These are phyloP conservation scores for Trichoderma erinaceum DNA, from an alignment of 495 filamentous ascomycete genomes.

Conservation along the genomic window DNA sequence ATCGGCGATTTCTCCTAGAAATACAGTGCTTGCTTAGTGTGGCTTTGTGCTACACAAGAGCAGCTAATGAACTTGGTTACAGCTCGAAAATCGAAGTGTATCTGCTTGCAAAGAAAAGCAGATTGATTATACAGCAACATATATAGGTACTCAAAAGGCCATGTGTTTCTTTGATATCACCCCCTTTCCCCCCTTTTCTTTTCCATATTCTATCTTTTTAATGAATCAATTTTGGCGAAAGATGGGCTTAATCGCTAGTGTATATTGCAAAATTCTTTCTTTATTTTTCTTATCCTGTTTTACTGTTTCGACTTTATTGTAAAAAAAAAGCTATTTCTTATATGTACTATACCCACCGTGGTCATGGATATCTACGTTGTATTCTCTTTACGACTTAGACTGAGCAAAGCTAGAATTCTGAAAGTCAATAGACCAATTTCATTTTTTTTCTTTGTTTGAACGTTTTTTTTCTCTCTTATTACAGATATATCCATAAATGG, in stretches of 20 bases:
- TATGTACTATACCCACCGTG: constrained; percentile 9
- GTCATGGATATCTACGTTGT: constrained; percentile 7
- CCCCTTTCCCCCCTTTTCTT: neutral
- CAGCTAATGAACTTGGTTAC: neutral
- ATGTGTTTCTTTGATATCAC: neutral
- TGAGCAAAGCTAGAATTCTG: constrained; percentile 6
- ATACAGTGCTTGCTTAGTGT: neutral
- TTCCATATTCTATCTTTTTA: neutral
- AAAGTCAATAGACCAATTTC: neutral
- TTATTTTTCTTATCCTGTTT: neutral
- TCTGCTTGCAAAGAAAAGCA: neutral
- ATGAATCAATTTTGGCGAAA: neutral
- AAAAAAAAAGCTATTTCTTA: neutral
- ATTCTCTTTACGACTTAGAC: constrained; percentile 1
- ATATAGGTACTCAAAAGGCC: neutral
- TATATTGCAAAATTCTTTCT: constrained; percentile 3
- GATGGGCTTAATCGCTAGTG: neutral
- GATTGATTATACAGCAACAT: constrained; percentile 1
- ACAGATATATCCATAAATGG: neutral
- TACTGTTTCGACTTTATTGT: neutral
- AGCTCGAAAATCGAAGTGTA: neutral
- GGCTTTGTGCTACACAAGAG: neutral
- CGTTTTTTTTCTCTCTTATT: neutral
- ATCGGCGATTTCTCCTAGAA: constrained; percentile 2
- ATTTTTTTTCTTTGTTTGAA: neutral